Percentiles rank a stretch among this genome's conserved stretches.
Conservation (phyloP, 164 flowering plant genomes). For the Magnolia sinica region DNA sequence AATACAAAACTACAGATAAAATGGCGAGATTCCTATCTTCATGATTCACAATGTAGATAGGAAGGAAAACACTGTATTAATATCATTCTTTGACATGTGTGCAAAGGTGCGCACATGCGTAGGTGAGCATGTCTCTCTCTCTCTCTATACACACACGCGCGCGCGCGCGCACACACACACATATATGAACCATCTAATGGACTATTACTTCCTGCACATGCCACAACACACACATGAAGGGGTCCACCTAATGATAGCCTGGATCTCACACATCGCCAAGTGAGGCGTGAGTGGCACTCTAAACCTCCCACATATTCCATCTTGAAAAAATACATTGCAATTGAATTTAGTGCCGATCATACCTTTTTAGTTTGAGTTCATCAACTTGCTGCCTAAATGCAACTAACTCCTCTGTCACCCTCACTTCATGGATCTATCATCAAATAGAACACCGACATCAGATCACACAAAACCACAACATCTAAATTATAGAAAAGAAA, state of each 20-base stretch:
- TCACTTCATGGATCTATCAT: constrained; percentile 20
- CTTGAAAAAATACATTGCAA: background rate
- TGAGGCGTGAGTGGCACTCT: background rate
- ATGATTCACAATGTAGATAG: too few relatives aligned
- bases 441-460: background rate
- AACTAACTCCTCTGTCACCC: constrained; percentile 20
- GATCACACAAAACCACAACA: background rate
- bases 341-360: background rate
- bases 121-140: too few relatives aligned
- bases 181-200: too few relatives aligned
- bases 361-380: constrained; percentile 19
- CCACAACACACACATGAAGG: background rate
- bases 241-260: background rate
- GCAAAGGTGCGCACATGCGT: too few relatives aligned
- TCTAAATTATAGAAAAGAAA: background rate
- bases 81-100: too few relatives aligned
- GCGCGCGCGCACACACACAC: too few relatives aligned
- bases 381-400: constrained; percentile 9
- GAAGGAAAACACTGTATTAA: too few relatives aligned
- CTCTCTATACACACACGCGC: too few relatives aligned
- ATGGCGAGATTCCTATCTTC: too few relatives aligned
- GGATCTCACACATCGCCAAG: background rate
- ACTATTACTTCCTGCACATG: too few relatives aligned
- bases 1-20: too few relatives aligned
- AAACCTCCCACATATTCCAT: background rate